Conservation (phyloP, 1,284 basidiomycete species). For the Chiua sp. region DNA sequence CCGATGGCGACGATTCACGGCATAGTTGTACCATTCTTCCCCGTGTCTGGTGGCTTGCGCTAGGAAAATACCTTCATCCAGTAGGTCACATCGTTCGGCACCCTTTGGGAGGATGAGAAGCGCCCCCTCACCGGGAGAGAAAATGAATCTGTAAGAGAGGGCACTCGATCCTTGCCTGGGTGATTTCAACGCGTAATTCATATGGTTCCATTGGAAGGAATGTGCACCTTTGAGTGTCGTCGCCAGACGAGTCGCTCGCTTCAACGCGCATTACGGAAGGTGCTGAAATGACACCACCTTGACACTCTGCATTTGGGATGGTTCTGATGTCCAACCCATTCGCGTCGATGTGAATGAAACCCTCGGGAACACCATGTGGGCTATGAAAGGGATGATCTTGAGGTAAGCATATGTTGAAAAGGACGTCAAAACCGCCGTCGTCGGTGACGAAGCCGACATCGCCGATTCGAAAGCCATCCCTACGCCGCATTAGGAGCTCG, state of each 20-base stretch:
- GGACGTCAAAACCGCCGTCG: constrained; percentile 30
- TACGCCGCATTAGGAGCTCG: constrained; percentile 24
- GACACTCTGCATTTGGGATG: constrained; percentile 1
- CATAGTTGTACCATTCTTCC: constrained; percentile 16
- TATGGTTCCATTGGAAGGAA: not conserved
- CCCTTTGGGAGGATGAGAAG: constrained; percentile 17
- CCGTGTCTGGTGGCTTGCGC: constrained; percentile 9
- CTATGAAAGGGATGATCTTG: constrained; percentile 16
- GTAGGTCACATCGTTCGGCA: constrained; percentile 14
- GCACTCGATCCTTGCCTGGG: not conserved
- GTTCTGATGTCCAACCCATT: constrained; percentile 9
- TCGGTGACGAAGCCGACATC: constrained; percentile 20
- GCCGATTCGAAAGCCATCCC: constrained; percentile 19
- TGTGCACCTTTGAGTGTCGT: not conserved
- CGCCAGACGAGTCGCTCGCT: not conserved
- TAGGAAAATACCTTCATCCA: constrained; percentile 4
- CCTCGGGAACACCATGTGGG: constrained; percentile 14
- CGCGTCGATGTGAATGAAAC: constrained; percentile 8
- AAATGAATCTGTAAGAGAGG: constrained; percentile 1
- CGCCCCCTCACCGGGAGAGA: constrained; percentile 15
- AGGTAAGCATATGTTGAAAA: constrained; percentile 36
- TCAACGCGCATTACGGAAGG: constrained; percentile 3
- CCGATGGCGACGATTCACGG: constrained; percentile 2
- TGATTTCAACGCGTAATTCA: too few relatives aligned
- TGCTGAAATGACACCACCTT: constrained; percentile 1